phyloP scores from a whole-genome alignment of 768 basidiomycete species.

The Postia placenta region DNA sequence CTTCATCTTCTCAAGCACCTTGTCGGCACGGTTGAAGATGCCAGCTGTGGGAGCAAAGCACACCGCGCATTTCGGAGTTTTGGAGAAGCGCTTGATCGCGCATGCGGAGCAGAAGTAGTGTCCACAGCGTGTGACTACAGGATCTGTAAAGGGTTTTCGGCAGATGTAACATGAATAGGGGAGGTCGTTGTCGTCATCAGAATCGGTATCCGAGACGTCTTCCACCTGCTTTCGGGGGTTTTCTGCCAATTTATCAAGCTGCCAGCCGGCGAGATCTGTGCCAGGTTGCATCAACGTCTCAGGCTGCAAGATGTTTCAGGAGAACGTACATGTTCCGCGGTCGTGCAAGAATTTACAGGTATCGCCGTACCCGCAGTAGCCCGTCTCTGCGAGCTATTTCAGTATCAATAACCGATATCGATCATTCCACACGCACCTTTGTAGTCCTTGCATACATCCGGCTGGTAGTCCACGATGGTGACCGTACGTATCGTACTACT shows the following conservation, averaged over 20 bases:
- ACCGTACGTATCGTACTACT: constrained; percentile 85
- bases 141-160: constrained; percentile 90
- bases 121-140: constrained; percentile 92
- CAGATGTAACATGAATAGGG: constrained; percentile 99
- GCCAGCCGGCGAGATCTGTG: constrained; percentile 95
- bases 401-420: not conserved
- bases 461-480: constrained; percentile 95
- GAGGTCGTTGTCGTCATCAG: constrained; percentile 72
- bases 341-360: constrained; percentile 99
- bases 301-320: too few relatives aligned
- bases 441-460: constrained; percentile 99
- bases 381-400: constrained; percentile 63
- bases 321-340: constrained; percentile 93
- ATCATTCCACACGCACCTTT: constrained; percentile 65
- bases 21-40: constrained; percentile 94
- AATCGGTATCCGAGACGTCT: constrained; percentile 61
- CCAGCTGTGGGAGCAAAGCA: constrained; percentile 92
- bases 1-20: constrained; percentile 83
- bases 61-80: constrained; percentile 92
- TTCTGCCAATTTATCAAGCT: constrained; percentile 89
- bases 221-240: constrained; percentile 58
- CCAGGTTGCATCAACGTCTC: too few relatives aligned
- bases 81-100: constrained; percentile 91
- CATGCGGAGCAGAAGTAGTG: constrained; percentile 96
- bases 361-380: constrained; percentile 98